Evolutionary conservation across 331 rosid genomes (phyloP).

Genomic region (Malus hybrid): DNA sequence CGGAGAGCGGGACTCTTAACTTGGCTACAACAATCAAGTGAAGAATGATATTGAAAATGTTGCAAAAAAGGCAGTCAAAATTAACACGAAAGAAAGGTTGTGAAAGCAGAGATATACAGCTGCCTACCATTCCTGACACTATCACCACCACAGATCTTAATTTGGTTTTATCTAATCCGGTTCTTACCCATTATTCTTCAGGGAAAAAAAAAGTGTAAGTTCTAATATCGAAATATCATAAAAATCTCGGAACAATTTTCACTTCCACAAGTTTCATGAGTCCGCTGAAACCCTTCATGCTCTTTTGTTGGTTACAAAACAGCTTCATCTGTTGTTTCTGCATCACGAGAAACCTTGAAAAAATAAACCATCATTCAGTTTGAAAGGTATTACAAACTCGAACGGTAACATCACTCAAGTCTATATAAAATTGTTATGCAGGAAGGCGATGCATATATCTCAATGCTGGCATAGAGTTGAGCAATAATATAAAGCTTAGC

Average conservation of each 20-base stretch:
- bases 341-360: constrained; percentile 12
- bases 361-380: background rate
- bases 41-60: background rate
- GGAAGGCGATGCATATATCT: too few species aligned
- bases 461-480: too few species aligned
- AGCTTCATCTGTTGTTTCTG: background rate
- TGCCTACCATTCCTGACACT: constrained; percentile 31
- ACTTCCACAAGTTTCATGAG: constrained; percentile 11
- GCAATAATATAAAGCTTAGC: too few species aligned
- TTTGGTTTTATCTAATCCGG: constrained; percentile 9
- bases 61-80: constrained; percentile 13
- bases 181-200: constrained; percentile 36
- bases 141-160: constrained; percentile 22
- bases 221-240: constrained; percentile 10
- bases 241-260: background rate
- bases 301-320: too few species aligned
- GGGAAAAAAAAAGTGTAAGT: background rate
- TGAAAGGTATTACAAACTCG: too few species aligned
- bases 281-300: background rate
- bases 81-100: constrained; percentile 10
- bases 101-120: constrained; percentile 26
- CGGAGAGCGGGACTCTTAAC: background rate
- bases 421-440: too few species aligned
- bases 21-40: background rate
- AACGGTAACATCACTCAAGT: too few species aligned